These are phyloP conservation scores for Sordariomycetes sp. DNA, from an alignment of 2,329 filamentous ascomycete species.

Conservation along the genomic window DNA sequence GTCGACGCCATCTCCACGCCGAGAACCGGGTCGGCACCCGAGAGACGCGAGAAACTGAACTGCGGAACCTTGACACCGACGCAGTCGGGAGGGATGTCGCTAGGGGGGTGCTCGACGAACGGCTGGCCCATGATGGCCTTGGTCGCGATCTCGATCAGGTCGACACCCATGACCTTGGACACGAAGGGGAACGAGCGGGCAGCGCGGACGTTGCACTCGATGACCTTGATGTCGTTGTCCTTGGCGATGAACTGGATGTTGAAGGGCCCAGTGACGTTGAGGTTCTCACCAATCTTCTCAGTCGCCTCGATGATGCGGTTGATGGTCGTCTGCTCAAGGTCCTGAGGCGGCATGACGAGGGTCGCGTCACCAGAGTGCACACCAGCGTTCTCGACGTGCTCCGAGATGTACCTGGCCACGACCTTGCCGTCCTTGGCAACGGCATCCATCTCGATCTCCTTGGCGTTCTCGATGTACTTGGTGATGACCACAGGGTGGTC, in stretches of 20 bases:
- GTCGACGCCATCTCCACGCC: constrained; percentile 99
- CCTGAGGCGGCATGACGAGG: constrained; percentile 86
- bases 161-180: constrained; percentile 95
- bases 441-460: constrained; percentile 99
- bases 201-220: constrained; percentile 95
- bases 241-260: constrained; percentile 99
- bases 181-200: constrained; percentile 97
- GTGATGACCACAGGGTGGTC: constrained; percentile 97
- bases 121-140: constrained; percentile 87
- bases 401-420: constrained; percentile 92
- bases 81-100: constrained; percentile 63
- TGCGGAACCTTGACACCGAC: constrained; percentile 97
- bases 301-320: constrained; percentile 88
- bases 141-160: constrained; percentile 96
- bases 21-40: constrained; percentile 87
- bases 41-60: constrained; percentile 96
- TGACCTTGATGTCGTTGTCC: constrained; percentile 99
- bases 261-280: constrained; percentile 93
- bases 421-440: constrained; percentile 83
- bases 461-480: constrained; percentile 98
- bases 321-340: constrained; percentile 80
- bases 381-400: constrained; percentile 97
- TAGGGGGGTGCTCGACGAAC: constrained; percentile 68
- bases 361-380: constrained; percentile 98
- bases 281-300: constrained; percentile 81